Evolutionary conservation across 176 grass and related monocot genomes (phyloP), one percentile per base, ranked within the genome.

Genomic region (Calamus simplicifolius): DNA sequence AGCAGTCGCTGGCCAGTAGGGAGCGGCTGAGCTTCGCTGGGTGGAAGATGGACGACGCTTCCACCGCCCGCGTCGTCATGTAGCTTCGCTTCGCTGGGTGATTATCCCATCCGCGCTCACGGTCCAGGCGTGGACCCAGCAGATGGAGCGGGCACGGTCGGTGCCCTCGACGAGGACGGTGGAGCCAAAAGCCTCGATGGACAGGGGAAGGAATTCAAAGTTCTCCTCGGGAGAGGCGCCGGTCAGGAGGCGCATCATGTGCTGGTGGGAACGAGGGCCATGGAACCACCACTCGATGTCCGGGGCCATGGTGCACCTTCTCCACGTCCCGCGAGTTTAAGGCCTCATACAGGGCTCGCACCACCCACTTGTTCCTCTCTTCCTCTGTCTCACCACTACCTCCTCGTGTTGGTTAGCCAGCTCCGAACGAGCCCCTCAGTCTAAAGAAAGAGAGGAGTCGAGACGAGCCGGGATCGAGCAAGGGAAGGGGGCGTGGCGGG

Each of bases 301-400:
- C 55, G 55, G 55, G 8, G 25, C 23, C 55, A 57, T 28, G 19
- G 12, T 27, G 55, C 18, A 27, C 7, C 21, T 12, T 23, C 55
- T 25, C 55, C 55, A 27, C 55, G 25, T 57, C 55, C 23, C 55
- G 19, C 55, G 10, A 6, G 21, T 27, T 57, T 4, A 57, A 14
- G 55, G 55, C 55, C 55, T 57, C 55, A 57, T 57, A 67, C 38
- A 67, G n/a, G n/a, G n/a, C n/a, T n/a, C n/a, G n/a, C n/a, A n/a
- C n/a, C n/a, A n/a, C n/a, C n/a, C n/a, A n/a, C n/a, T n/a, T n/a
- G n/a, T n/a, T n/a, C n/a, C n/a, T n/a, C n/a, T n/a, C n/a, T n/a
- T n/a, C n/a, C n/a, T n/a, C n/a, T n/a, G n/a, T n/a, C n/a, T n/a
- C n/a, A n/a, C n/a, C n/a, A n/a, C n/a, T n/a, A n/a, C n/a, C n/a